A percentile compares a stretch with the other conserved stretches of the same genome.
These are phyloP conservation scores for Backusella tarrabulga DNA, from an alignment of 192 early-diverging fungal species.

Conservation along the genomic window DNA sequence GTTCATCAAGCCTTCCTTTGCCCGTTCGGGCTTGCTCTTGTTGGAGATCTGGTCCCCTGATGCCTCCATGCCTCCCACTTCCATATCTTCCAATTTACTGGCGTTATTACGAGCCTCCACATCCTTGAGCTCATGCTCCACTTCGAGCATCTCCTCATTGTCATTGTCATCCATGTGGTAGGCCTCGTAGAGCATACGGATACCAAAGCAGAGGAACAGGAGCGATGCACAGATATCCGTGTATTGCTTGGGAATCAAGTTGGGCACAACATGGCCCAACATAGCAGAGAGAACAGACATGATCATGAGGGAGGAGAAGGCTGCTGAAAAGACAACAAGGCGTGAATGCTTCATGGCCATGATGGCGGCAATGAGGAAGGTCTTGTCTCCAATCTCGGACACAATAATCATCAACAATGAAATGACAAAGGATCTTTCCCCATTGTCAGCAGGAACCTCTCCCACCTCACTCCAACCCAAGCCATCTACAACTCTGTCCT, in stretches of 20 bases:
- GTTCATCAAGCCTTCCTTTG: conserved; percentile 61
- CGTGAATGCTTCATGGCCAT: conserved; percentile 98
- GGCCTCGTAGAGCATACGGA: conserved; percentile 85
- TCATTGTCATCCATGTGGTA: conserved; percentile 86
- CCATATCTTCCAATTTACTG: conserved; percentile 53
- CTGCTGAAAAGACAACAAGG: conserved; percentile 85
- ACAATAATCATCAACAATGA: conserved; percentile 90
- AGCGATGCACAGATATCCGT: conserved; percentile 81
- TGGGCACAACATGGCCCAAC: conserved; percentile 88
- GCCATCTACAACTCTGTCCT: background rate
- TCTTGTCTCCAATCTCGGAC: conserved; percentile 99
- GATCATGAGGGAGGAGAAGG: conserved; percentile 81
- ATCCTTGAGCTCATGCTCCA: conserved; percentile 84
- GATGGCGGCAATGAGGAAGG: conserved; percentile 97
- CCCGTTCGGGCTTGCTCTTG: conserved; percentile 34
- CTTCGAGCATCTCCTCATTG: conserved; percentile 88
- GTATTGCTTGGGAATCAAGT: conserved; percentile 82
- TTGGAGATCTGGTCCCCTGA: conserved; percentile 6
- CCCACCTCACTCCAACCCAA: background rate
- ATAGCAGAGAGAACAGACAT: conserved; percentile 97
- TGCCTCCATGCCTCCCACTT: conserved; percentile 51
- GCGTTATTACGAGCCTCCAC: conserved; percentile 60
- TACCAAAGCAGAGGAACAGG: conserved; percentile 93
- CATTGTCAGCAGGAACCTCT: background rate
- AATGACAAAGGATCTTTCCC: conserved; percentile 46